Base-by-base conservation (phyloP, 495 filamentous ascomycete genomes). In the Xylaria nigripes region DNA sequence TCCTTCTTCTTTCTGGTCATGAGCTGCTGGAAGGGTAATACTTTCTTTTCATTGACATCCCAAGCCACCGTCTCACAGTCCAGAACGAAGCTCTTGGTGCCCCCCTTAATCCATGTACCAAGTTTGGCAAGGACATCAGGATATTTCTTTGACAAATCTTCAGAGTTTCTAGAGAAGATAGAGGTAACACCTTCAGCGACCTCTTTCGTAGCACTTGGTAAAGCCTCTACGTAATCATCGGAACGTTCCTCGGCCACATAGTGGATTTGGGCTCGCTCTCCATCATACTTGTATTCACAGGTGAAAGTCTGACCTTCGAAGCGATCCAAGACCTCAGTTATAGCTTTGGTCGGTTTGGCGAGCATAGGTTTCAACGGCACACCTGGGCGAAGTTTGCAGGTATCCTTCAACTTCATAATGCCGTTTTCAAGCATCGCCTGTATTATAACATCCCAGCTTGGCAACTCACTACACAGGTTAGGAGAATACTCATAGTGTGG, bases 21-120 rank as follows among this genome's bases (percentile, higher is more conserved):
- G 21, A 98, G 76, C 63, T 95, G 89, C 69, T 98, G 93, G 76
- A 98, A 98, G 0, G 93, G 93, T 13, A 97, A 71, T 5, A 98
- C 86, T 68, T 95, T 92, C 75, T 96, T 96, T 74, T 90, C 87
- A 2, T 76, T 76, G 1, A 86, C 78, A 69, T 98, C 94, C 94
- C 94, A 98, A 2, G 86, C 93, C n/a, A 97, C 94, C 0, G 91
- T 95, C 72, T 98, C 93, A 71, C 94, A 97, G 66, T 98, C 93
- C 7, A 98, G 73, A 3, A 98, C 94, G 63, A 98, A 98, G 60
- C 89, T 95, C 69, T 87, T 85, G 16, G 93, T 93, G 21, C 82
- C 90, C 0, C 81, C 70, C 62, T 94, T 95, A 55, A 98, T 82
- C 93, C 93, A 98, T 2, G 77, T 83, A 32, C 86, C 73, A 6